Conservation (phyloP, 345 rosid genomes). For the Camelina hispida region DNA sequence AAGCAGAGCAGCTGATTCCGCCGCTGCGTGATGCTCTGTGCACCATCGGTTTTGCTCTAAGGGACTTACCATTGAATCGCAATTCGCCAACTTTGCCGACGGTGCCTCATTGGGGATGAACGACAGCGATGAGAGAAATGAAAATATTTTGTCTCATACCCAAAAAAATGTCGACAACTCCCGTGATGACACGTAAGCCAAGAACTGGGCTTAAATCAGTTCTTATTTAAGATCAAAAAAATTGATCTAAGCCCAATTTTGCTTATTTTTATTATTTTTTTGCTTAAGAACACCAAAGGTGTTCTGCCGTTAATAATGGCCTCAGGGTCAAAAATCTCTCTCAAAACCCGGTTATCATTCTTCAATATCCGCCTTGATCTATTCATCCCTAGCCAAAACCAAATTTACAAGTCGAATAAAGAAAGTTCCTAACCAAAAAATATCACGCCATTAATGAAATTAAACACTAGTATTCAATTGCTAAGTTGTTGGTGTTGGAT, state of each 20-base stretch:
- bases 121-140: too few relatives aligned
- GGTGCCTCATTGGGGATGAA: conserved; percentile 32
- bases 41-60: conserved; percentile 31
- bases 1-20: conserved; percentile 52
- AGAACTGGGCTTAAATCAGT: too few relatives aligned
- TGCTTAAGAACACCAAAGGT: too few relatives aligned
- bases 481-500: too few relatives aligned
- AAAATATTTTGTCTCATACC: too few relatives aligned
- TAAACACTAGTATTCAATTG: background rate
- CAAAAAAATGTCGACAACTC: too few relatives aligned
- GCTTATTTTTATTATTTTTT: too few relatives aligned
- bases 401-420: background rate
- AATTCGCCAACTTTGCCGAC: conserved; percentile 6
- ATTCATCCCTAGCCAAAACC: background rate
- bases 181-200: too few relatives aligned
- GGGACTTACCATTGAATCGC: conserved; percentile 27
- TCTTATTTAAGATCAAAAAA: too few relatives aligned
- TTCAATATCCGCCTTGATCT: background rate
- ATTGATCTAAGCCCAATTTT: too few relatives aligned
- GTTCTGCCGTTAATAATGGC: too few relatives aligned
- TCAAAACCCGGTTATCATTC: background rate
- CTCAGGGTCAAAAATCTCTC: background rate
- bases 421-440: background rate
- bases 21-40: conserved; percentile 27
- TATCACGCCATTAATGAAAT: background rate